Percentiles rank a stretch among this genome's conserved stretches.
Conservation (phyloP, 2,329 filamentous ascomycete species). For the Fusarium sp. region DNA sequence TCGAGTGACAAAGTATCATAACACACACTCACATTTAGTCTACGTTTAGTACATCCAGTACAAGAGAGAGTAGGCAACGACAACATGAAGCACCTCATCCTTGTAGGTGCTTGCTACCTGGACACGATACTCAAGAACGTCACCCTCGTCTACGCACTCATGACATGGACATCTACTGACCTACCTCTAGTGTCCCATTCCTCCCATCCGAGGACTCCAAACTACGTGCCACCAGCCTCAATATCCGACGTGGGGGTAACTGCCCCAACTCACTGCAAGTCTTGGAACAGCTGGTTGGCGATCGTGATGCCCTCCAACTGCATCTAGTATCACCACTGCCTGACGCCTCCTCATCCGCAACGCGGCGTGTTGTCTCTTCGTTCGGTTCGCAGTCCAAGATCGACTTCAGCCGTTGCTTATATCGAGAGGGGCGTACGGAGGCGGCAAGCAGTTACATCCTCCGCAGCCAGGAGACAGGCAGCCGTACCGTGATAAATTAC, state of each 20-base stretch:
- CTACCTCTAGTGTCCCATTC: constrained; percentile 67
- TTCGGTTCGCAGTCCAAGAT: constrained; percentile 62
- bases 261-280: constrained; percentile 79
- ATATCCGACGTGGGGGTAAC: constrained; percentile 77
- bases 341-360: constrained; percentile 62
- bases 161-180: constrained; percentile 24
- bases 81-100: constrained; percentile 69
- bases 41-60: background rate
- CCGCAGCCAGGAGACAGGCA: constrained; percentile 69
- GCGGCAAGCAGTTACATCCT: constrained; percentile 79
- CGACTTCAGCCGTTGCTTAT: constrained; percentile 69
- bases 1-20: background rate
- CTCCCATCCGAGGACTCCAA: constrained; percentile 81
- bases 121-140: constrained; percentile 77
- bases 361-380: constrained; percentile 65
- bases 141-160: constrained; percentile 17
- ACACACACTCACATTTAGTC: background rate
- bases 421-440: constrained; percentile 65
- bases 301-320: constrained; percentile 48
- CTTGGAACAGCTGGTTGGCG: constrained; percentile 70
- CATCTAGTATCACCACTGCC: constrained; percentile 69
- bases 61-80: background rate
- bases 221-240: constrained; percentile 71
- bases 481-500: constrained; percentile 78
- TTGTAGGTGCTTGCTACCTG: constrained; percentile 76